Evolutionary conservation across 345 rosid species (phyloP), one percentile per base, ranked within the genome.

Genomic region (Eucalyptus cloeziana): DNA sequence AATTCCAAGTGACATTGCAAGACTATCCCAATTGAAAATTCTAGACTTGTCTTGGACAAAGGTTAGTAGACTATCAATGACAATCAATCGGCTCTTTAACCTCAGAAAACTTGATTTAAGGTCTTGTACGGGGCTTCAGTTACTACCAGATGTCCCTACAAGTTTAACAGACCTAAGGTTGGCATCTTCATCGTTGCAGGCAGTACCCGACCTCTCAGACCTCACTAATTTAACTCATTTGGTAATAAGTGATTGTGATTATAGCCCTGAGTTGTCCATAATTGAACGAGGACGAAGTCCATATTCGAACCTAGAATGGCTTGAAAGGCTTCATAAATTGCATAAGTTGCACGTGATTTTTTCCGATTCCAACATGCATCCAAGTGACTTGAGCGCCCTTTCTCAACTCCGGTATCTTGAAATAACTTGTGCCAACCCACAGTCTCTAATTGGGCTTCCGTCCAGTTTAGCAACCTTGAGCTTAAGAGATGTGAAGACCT

Each of bases 301-400:
- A 86, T 1, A 50, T 86, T 5, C 27, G 4, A 50, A 49, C 6
- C 33, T 86, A 37, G 15, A 17, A 2, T n/a, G 44, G 8, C 60
- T 86, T 1, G 43, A 2, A 25, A 50, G 43, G 60, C 25, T 86
- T 1, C 19, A 49, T 37, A 6, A 86, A 5, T 51, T 51, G 56
- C 19, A 2, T 6, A 0, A 0, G 2, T 17, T 51, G 4, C 0
- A 3, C 0, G 56, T 51, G 56, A 0, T 3, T 51, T 51, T 51
- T 3, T 51, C 56, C 8, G 8, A 50, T 49, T 12, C 14, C 15
- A 5, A 30, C 60, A 15, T 49, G 13, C 60, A 24, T 9, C 87
- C 60, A 2, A 69, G 0, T 3, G 22, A 30, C 60, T 86, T 37
- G 87, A 10, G 43, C 15, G 1, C 80, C 44, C 44, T 69, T 69